Percentiles rank a stretch among this genome's conserved stretches.
Conservation (phyloP, 331 rosid genomes). For the Cucumis variabilis region DNA sequence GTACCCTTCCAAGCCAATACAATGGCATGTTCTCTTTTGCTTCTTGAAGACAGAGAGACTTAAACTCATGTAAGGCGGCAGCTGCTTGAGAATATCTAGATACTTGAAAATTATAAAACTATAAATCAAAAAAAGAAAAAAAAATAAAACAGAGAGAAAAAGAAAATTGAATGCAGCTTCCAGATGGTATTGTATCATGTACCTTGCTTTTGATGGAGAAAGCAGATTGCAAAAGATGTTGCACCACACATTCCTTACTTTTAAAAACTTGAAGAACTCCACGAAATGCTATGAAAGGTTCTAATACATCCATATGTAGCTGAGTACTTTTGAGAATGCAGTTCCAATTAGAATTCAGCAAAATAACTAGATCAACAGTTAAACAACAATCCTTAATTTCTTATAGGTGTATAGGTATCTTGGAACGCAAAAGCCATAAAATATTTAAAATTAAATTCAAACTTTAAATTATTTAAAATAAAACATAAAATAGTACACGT, state of each 20-base stretch:
- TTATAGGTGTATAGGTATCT: not conserved
- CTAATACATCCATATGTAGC: conserved; percentile 85
- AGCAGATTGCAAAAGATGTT: conserved; percentile 86
- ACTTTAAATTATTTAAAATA: no score
- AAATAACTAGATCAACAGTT: conserved; percentile 58
- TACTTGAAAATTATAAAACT: conserved; percentile 59
- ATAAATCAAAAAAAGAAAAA: not conserved
- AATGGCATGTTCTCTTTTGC: conserved; percentile 61
- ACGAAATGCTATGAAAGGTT: conserved; percentile 91
- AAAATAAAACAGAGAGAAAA: no score
- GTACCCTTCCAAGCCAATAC: conserved; percentile 95
- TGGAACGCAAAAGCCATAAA: not conserved
- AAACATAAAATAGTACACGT: not conserved
- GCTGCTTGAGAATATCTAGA: conserved; percentile 93
- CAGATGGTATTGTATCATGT: conserved; percentile 18
- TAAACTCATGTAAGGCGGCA: conserved; percentile 87
- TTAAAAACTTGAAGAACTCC: conserved; percentile 81
- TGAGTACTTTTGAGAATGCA: conserved; percentile 75
- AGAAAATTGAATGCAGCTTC: conserved; percentile 27
- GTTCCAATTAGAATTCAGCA: conserved; percentile 75
- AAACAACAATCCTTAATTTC: conserved; percentile 34
- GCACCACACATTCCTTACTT: conserved; percentile 64
- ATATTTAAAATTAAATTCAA: no score
- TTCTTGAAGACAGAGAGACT: conserved; percentile 67
- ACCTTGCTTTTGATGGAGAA: conserved; percentile 84